Base-by-base conservation (phyloP, 139 green algal genomes). In the Chlorella sp. region DNA sequence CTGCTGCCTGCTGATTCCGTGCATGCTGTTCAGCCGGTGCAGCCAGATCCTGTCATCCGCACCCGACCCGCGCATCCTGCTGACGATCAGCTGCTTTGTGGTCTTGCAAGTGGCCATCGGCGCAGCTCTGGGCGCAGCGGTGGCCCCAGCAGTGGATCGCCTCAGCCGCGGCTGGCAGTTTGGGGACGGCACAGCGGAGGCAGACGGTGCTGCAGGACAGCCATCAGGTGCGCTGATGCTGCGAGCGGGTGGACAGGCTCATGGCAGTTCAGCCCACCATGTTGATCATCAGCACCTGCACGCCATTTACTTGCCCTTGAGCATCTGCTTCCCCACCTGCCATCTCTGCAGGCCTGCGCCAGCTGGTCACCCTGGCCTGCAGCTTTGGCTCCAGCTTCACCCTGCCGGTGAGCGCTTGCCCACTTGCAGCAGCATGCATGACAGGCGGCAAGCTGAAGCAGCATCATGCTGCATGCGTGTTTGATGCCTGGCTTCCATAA, bases 341-440 rank as follows among this genome's bases (percentile, higher is more conserved):
- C 32, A n/a, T n/a, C n/a, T n/a, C 39, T 18, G 56, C 69, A 87
- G 86, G 89, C 47, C 85, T 78, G 2, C 78, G 76, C 44, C 41
- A 84, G 67, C 76, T 95, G 44, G 67, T 92, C 12, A 81, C 71
- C 11, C 86, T 87, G 4, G 85, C 84, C 4, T 93, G 89, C 80
- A 82, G 90, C 25, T 95, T 95, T 72, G 91, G 91, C 65, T 94
- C 94, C 72, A 88, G 85, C 47, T 78, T 95, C 69, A 94, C 92
- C 41, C 84, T 95, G 72, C 92, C 90, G 1, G 69, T 60, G 51
- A 60, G 51, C 11, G 12, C 51, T n/a, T 60, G 12, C 51, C 21
- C 12, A 3, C 15, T 60, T 20, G 44, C 51, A 60, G 51, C 51
- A 51, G 7, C 6, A 9, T 51, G 44, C 51, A 23, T 9, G 18